Percentiles rank a stretch among this genome's conserved stretches.
Conservation (phyloP, 805 yeast genomes). For the Candida boidinii region DNA sequence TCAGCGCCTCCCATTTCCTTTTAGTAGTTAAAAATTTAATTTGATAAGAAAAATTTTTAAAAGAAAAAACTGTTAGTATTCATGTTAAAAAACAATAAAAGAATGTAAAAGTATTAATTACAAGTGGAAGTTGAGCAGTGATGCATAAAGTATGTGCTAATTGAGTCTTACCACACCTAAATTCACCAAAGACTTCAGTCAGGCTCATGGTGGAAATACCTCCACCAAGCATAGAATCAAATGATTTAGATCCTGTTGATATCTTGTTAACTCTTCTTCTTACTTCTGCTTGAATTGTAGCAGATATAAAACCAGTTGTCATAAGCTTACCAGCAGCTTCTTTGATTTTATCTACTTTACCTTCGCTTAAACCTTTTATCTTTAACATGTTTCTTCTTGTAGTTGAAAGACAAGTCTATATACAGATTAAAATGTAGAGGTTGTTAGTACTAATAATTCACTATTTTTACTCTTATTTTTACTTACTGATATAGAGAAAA, state of each 20-base stretch:
- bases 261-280: conserved; percentile 55
- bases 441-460: conserved; percentile 19
- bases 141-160: conserved; percentile 73
- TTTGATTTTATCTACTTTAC: conserved; percentile 69
- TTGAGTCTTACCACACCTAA: conserved; percentile 78
- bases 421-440: neutral
- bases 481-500: conserved; percentile 57
- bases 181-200: conserved; percentile 76
- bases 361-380: conserved; percentile 67
- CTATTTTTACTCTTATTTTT: too few relatives aligned
- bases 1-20: conserved; percentile 67
- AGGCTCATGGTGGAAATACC: conserved; percentile 72
- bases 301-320: conserved; percentile 66
- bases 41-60: too few relatives aligned
- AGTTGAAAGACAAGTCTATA: conserved; percentile 43
- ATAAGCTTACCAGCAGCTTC: conserved; percentile 62
- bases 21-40: neutral
- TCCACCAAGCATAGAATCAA: conserved; percentile 64
- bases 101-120: conserved; percentile 3
- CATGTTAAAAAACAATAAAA: neutral
- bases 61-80: too few relatives aligned
- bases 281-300: conserved; percentile 56
- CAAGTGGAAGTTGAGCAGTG: conserved; percentile 61
- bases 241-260: conserved; percentile 65
- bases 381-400: conserved; percentile 56